Evolutionary conservation across 768 basidiomycete species (phyloP).

Genomic region (Austroboletus eburneus): DNA sequence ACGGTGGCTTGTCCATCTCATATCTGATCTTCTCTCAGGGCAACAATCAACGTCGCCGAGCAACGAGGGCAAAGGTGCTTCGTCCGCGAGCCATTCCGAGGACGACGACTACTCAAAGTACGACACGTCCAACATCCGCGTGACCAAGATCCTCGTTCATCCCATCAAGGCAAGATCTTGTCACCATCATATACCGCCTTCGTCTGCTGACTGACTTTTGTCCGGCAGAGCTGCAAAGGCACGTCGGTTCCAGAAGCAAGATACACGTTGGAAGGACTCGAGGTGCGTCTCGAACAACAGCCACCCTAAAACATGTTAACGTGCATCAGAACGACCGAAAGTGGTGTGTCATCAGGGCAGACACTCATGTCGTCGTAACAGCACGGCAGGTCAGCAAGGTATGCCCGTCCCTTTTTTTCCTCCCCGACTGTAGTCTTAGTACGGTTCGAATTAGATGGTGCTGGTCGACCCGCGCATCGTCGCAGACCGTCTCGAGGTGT

Average conservation of each 20-base stretch:
- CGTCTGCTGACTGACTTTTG: neutral
- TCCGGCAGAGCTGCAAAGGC: slow-evolving; percentile 63
- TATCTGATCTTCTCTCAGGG: slow-evolving; percentile 18
- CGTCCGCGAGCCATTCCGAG: neutral
- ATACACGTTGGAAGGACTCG: slow-evolving; percentile 61
- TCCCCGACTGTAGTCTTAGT: neutral
- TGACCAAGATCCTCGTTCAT: slow-evolving; percentile 59
- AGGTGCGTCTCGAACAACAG: slow-evolving; percentile 40
- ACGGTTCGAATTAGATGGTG: slow-evolving; percentile 48
- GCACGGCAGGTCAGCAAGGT: slow-evolving; percentile 65
- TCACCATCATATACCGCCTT: no score
- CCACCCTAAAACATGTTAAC: neutral
- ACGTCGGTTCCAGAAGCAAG: slow-evolving; percentile 52
- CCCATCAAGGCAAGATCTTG: slow-evolving; percentile 76
- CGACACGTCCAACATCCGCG: slow-evolving; percentile 34
- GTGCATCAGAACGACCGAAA: slow-evolving; percentile 60
- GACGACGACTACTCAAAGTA: slow-evolving; percentile 17
- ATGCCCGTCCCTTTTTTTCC: neutral
- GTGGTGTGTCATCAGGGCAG: slow-evolving; percentile 65
- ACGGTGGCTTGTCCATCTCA: slow-evolving; percentile 6
- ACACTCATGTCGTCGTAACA: slow-evolving; percentile 53
- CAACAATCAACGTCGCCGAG: neutral
- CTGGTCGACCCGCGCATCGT: slow-evolving; percentile 57
- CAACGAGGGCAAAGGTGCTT: neutral
- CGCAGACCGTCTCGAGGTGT: slow-evolving; percentile 46